Conservation (phyloP, 306 rosid genomes). For the Sicyos edulis region DNA sequence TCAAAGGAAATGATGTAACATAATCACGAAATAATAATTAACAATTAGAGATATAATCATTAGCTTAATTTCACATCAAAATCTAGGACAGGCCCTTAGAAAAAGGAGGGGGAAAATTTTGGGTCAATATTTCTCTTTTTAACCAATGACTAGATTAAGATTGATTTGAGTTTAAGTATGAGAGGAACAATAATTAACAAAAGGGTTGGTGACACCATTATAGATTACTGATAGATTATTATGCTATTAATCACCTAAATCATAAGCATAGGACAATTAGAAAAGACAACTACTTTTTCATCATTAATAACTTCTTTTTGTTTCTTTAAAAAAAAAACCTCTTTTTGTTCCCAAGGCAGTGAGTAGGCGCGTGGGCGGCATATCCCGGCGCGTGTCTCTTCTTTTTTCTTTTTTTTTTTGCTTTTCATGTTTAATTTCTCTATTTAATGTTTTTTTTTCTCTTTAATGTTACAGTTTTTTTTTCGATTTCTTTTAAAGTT, state of each 20-base stretch:
- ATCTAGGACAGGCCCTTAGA: not conserved
- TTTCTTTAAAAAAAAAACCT: too few relatives aligned
- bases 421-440: too few relatives aligned
- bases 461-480: too few relatives aligned
- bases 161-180: slow-evolving; percentile 5
- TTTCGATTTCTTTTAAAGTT: too few relatives aligned
- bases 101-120: not conserved
- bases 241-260: slow-evolving; percentile 5
- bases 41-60: not conserved
- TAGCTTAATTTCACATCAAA: not conserved
- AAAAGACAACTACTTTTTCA: not conserved
- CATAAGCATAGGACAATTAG: not conserved
- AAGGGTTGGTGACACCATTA: not conserved
- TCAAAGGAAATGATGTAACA: slow-evolving; percentile 3
- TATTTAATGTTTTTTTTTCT: too few relatives aligned
- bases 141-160: slow-evolving; percentile 15
- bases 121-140: slow-evolving; percentile 4
- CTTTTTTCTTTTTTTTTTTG: too few relatives aligned
- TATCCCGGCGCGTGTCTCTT: too few relatives aligned
- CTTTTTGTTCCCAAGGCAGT: too few relatives aligned
- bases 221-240: not conserved
- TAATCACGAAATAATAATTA: not conserved
- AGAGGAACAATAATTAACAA: not conserved
- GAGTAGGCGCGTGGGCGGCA: too few relatives aligned
- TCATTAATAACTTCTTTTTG: too few relatives aligned